Evolutionary conservation across 179 eudicot genomes (phyloP).

Genomic region (Silene coronaria): DNA sequence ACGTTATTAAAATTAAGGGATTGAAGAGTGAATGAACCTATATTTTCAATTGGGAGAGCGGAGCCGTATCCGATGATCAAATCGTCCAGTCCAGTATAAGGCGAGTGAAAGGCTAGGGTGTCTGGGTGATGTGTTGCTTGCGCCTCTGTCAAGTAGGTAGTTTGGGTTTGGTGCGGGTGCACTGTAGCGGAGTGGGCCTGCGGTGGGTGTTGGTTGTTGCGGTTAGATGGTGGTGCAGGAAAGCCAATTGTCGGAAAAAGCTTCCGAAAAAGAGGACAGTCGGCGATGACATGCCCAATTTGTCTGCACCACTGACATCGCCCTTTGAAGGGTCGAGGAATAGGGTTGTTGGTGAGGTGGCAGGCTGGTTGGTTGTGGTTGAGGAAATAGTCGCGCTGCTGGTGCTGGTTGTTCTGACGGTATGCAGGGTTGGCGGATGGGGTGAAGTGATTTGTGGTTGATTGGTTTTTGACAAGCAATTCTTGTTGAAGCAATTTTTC

Average conservation of each 20-base stretch:
- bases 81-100: not conserved
- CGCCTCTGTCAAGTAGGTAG: not conserved
- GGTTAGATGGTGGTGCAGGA: too few relatives aligned
- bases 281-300: too few relatives aligned
- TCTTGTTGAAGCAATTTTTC: not conserved
- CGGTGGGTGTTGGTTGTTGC: not conserved
- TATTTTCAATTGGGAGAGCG: too few relatives aligned
- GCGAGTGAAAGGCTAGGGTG: not conserved
- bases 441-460: not conserved
- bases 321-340: not conserved
- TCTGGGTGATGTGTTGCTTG: not conserved
- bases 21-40: too few relatives aligned
- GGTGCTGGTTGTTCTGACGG: not conserved
- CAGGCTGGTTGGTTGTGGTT: not conserved
- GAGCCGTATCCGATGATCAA: not conserved
- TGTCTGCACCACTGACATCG: too few relatives aligned
- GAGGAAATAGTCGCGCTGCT: not conserved
- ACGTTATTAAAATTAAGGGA: too few relatives aligned
- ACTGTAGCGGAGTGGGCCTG: not conserved
- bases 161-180: not conserved
- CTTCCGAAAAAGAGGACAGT: too few relatives aligned
- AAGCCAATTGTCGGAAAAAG: too few relatives aligned
- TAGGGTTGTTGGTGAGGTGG: not conserved
- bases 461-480: not conserved
- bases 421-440: not conserved